Evolutionary conservation across 352 stramenopile genomes (phyloP), one percentile per base, ranked within the genome.

Genomic region (Phytophthora foliorum): DNA sequence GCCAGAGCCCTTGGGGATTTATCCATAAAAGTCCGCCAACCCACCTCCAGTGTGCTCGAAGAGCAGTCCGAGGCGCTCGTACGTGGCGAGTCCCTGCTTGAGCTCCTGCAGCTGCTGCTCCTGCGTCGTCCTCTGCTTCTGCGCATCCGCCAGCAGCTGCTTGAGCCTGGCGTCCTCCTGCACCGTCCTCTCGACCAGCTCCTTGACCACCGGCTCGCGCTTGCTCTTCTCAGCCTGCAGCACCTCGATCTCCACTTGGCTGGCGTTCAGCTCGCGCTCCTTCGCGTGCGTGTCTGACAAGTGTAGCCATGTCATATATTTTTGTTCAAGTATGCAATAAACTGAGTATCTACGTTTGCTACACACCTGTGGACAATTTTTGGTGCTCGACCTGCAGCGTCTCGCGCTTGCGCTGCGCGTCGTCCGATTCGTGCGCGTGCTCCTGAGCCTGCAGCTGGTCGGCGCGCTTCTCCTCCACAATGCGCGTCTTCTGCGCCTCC

Each of bases 241-340:
- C 53, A 91, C 77, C 51, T 91, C 80, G 53, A 93, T 89, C 72
- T 93, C 85, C 55, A 90, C 74, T 51, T 91, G 66, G 48, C 82
- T 80, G 16, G 74, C 71, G 22, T 72, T 84, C 39, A 91, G 60
- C 45, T 81, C 70, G n/a, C 70, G 77, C 67, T 89, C 81, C 54
- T 90, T 86, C 17, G 83, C 65, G 13, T 82, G 69, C 7, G 63
- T 74, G 16, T 80, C 72, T 79, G 24, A 21, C 53, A 48, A n/a
- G 32, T 48, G 41, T 24, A 46, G 22, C 22, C 38, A 55, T 58
- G 27, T 45, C 2, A n/a, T 11, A 13, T 11, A 21, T 53, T 51
- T 25, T 16, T n/a, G n/a, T n/a, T 34, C 17, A n/a, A 24, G 51
- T 19, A 36, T 52, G 5, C 31, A 57, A 44, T 11, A 41, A 46